A percentile compares a stretch with the other conserved stretches of the same genome.
Evolutionary conservation across 108 stramenopile genomes (phyloP).

Genomic region (Cyclotella kingstonii): DNA sequence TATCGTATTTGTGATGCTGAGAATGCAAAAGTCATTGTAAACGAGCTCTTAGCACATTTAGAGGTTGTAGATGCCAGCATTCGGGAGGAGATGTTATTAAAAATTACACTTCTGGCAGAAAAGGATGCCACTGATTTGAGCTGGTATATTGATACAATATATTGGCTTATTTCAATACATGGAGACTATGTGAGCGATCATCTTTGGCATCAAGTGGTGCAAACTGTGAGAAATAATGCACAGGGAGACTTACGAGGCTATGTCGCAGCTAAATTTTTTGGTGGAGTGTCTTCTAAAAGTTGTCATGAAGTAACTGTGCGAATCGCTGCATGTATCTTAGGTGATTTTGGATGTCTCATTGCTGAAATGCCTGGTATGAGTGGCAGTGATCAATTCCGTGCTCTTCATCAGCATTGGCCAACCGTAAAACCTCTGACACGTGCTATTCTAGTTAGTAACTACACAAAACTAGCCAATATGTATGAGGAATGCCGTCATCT

Average conservation of each 20-base stretch:
- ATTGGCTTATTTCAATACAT: conserved; percentile 90
- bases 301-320: conserved; percentile 93
- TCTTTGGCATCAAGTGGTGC: conserved; percentile 98
- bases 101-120: conserved; percentile 97
- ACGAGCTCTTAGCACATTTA: conserved; percentile 91
- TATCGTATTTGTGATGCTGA: conserved; percentile 96
- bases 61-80: conserved; percentile 90
- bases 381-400: conserved; percentile 91
- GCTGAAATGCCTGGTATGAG: conserved; percentile 91
- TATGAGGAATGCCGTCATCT: conserved; percentile 92
- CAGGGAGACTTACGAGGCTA: conserved; percentile 93
- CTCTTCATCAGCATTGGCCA: conserved; percentile 94
- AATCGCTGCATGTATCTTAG: conserved; percentile 93
- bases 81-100: conserved; percentile 96
- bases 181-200: conserved; percentile 96
- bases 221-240: conserved; percentile 95
- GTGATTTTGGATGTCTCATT: conserved; percentile 97
- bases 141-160: conserved; percentile 98
- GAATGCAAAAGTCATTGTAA: conserved; percentile 92
- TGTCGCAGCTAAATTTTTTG: conserved; percentile 88
- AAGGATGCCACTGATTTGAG: conserved; percentile 93
- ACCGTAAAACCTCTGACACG: conserved; percentile 67
- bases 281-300: conserved; percentile 75
- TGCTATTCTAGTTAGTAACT: conserved; percentile 88
- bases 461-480: conserved; percentile 93